Percentiles rank a stretch among this genome's conserved stretches.
phyloP scores from a whole-genome alignment of 306 rosid genomes.

The Urtica urens region DNA sequence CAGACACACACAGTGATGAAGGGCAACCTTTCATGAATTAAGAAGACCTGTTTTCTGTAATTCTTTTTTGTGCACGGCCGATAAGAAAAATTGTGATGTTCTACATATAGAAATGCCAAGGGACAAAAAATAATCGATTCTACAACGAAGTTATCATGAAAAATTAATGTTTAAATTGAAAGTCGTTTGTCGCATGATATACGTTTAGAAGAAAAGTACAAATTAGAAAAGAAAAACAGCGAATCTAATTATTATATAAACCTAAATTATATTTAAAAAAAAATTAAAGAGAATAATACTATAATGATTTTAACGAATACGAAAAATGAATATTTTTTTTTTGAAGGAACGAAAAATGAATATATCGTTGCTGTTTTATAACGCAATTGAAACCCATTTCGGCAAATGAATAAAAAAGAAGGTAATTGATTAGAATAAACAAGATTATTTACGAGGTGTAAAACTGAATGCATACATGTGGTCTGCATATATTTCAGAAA shows the following conservation, averaged over 20 bases:
- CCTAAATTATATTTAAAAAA: too few relatives aligned
- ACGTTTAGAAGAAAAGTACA: too few relatives aligned
- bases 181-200: too few relatives aligned
- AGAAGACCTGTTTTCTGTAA: constrained; percentile 8
- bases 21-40: neutral
- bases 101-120: neutral
- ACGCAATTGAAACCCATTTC: neutral
- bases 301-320: too few relatives aligned
- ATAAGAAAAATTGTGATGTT: constrained; percentile 17
- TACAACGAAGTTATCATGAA: too few relatives aligned
- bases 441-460: neutral
- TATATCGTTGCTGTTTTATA: neutral
- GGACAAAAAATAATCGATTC: too few relatives aligned
- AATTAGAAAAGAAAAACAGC: too few relatives aligned
- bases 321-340: too few relatives aligned
- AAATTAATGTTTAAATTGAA: too few relatives aligned
- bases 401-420: neutral
- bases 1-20: too few relatives aligned
- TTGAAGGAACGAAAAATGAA: too few relatives aligned
- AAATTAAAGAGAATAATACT: neutral
- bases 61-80: constrained; percentile 16
- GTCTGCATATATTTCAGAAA: neutral
- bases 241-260: too few relatives aligned
- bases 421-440: neutral
- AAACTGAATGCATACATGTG: neutral